A percentile compares a stretch with the other conserved stretches of the same genome.
Evolutionary conservation across 176 grass and related monocot genomes (phyloP).

Genomic region (Oryza brachyantha): DNA sequence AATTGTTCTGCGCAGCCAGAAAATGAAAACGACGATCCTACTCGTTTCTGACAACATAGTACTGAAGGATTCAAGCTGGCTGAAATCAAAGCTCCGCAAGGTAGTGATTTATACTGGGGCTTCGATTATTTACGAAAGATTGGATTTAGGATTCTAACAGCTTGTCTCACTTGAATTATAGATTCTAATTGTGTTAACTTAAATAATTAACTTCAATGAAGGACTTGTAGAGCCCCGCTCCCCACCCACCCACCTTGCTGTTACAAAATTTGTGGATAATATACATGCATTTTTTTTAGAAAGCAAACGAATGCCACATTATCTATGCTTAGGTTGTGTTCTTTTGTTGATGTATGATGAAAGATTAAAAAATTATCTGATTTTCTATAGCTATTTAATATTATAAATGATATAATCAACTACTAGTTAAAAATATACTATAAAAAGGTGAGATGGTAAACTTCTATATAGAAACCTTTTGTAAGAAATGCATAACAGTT

Average conservation of each 20-base stretch:
- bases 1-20: slow-evolving; percentile 7
- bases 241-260: no score
- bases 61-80: slow-evolving; percentile 1
- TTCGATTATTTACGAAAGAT: slow-evolving; percentile 27
- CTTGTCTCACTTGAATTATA: neutral
- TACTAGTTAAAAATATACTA: no score
- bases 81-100: slow-evolving; percentile 18
- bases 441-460: no score
- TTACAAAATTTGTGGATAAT: slow-evolving; percentile 14
- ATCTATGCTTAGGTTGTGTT: no score
- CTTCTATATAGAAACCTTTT: no score
- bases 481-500: no score
- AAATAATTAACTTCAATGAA: slow-evolving; percentile 4
- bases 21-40: slow-evolving; percentile 8
- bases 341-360: no score
- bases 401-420: no score
- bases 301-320: neutral
- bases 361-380: no score
- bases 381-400: no score
- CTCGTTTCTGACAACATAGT: slow-evolving; percentile 31
- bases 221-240: slow-evolving; percentile 1
- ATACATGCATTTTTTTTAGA: slow-evolving; percentile 16
- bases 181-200: slow-evolving; percentile 20
- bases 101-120: neutral
- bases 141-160: slow-evolving; percentile 21